These are phyloP conservation scores for Trichoderma gamsii DNA, from an alignment of 495 filamentous ascomycete species.

Conservation along the genomic window DNA sequence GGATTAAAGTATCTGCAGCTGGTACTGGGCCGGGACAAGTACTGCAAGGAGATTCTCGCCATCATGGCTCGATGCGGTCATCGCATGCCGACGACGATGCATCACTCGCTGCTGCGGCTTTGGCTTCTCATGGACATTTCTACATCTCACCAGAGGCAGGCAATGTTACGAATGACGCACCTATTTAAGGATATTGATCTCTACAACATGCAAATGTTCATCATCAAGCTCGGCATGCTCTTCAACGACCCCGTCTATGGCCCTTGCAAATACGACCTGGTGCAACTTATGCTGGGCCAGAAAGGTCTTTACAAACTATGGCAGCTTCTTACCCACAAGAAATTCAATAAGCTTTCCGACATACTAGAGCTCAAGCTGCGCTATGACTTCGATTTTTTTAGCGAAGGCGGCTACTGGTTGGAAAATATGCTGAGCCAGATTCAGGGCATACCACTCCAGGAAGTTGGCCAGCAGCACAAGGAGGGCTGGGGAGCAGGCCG, in stretches of 20 bases:
- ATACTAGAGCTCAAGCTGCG: constrained; percentile 40
- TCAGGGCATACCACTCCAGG: constrained; percentile 39
- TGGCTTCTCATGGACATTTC: constrained; percentile 62
- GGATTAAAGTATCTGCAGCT: constrained; percentile 29
- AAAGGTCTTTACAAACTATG: constrained; percentile 44
- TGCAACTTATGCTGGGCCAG: constrained; percentile 55
- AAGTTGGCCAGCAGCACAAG: constrained; percentile 44
- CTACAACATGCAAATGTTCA: constrained; percentile 47
- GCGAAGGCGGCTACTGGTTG: constrained; percentile 9
- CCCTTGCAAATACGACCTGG: constrained; percentile 33
- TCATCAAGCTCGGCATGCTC: constrained; percentile 56
- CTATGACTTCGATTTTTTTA: constrained; percentile 28
- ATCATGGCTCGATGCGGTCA: constrained; percentile 45
- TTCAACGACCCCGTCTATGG: constrained; percentile 48
- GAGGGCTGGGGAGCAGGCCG: constrained; percentile 46
- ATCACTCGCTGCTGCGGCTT: constrained; percentile 48
- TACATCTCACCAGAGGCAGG: constrained; percentile 42
- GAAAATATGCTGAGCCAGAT: constrained; percentile 16
- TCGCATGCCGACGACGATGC: constrained; percentile 40
- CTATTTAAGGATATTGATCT: constrained; percentile 51
- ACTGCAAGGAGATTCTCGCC: constrained; percentile 47
- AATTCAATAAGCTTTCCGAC: constrained; percentile 35
- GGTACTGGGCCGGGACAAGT: constrained; percentile 26
- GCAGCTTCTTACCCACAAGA: constrained; percentile 40
- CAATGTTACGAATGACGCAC: constrained; percentile 40